Percentiles rank a stretch among this genome's conserved stretches.
Evolutionary conservation across 2,329 filamentous ascomycete genomes (phyloP).

Genomic region (Nemania diffusa): DNA sequence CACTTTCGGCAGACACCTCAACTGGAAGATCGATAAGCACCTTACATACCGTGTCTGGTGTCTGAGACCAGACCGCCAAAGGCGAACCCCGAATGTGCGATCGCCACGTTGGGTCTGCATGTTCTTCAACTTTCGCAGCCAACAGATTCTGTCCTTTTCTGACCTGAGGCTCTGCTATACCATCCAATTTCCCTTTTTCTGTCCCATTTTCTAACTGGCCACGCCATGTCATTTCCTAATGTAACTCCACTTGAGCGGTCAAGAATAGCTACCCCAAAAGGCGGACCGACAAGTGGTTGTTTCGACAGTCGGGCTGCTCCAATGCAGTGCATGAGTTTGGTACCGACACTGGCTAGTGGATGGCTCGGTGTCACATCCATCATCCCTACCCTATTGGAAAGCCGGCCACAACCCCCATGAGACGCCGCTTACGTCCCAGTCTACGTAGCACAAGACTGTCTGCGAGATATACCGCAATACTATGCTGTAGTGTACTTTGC

Average conservation of each 20-base stretch:
- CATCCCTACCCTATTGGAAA: conserved; percentile 11
- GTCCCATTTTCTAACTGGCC: background rate
- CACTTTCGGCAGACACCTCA: conserved; percentile 4
- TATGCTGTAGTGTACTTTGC: background rate
- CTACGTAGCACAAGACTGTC: background rate
- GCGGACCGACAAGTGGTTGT: conserved; percentile 24
- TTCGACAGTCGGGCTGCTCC: conserved; percentile 4
- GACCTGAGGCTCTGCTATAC: conserved; percentile 31
- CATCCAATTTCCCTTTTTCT: conserved; percentile 8
- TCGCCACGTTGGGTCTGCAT: conserved; percentile 21
- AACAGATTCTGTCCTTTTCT: background rate
- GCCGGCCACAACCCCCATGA: background rate
- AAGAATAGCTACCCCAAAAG: conserved; percentile 33
- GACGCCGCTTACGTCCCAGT: conserved; percentile 5
- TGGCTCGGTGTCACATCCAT: conserved; percentile 11
- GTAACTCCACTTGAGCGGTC: conserved; percentile 31
- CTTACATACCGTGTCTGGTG: too few species aligned
- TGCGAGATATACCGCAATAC: background rate
- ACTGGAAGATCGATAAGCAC: background rate
- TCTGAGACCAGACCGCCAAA: conserved; percentile 6
- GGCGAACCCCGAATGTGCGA: conserved; percentile 4
- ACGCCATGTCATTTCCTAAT: conserved; percentile 22
- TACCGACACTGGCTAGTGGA: conserved; percentile 11
- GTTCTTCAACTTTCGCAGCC: conserved; percentile 5
- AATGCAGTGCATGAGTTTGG: conserved; percentile 8